These are phyloP conservation scores for Pythium phragmitis DNA, from an alignment of 352 stramenopile genomes.

Conservation along the genomic window DNA sequence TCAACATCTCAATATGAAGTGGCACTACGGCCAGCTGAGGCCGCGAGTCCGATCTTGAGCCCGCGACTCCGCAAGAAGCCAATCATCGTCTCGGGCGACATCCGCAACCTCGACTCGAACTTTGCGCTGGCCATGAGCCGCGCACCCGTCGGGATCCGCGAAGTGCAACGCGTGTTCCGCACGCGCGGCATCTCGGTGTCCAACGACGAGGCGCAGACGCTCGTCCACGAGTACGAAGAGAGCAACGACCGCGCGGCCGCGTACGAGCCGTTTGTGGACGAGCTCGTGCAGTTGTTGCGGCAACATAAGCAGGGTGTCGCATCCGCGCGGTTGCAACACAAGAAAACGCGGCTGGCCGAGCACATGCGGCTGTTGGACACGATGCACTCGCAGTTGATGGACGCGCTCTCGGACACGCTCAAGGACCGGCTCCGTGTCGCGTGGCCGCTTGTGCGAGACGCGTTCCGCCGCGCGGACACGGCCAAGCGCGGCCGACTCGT, in stretches of 20 bases:
- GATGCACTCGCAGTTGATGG: slow-evolving; percentile 45
- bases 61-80: slow-evolving; percentile 50
- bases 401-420: slow-evolving; percentile 47
- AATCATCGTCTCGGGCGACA: slow-evolving; percentile 63
- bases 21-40: slow-evolving; percentile 33
- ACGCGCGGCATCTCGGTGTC: slow-evolving; percentile 48
- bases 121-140: slow-evolving; percentile 55
- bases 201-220: slow-evolving; percentile 51
- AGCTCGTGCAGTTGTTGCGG: slow-evolving; percentile 50
- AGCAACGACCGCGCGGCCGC: slow-evolving; percentile 61
- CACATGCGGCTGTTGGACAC: slow-evolving; percentile 49
- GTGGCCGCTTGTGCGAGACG: slow-evolving; percentile 55
- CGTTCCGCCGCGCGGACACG: slow-evolving; percentile 42
- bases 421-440: slow-evolving; percentile 45
- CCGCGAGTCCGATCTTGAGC: slow-evolving; percentile 23
- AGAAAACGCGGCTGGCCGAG: slow-evolving; percentile 56
- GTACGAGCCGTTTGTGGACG: slow-evolving; percentile 65
- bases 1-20: slow-evolving; percentile 22
- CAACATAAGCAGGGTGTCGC: slow-evolving; percentile 37
- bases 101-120: slow-evolving; percentile 70
- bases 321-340: slow-evolving; percentile 40
- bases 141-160: slow-evolving; percentile 37
- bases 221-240: slow-evolving; percentile 76
- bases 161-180: slow-evolving; percentile 51
- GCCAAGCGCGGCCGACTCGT: slow-evolving; percentile 36